Percentiles rank a stretch among this genome's conserved stretches.
These are phyloP conservation scores for Boletus rex-veris DNA, from an alignment of 768 basidiomycete genomes.

Conservation along the genomic window DNA sequence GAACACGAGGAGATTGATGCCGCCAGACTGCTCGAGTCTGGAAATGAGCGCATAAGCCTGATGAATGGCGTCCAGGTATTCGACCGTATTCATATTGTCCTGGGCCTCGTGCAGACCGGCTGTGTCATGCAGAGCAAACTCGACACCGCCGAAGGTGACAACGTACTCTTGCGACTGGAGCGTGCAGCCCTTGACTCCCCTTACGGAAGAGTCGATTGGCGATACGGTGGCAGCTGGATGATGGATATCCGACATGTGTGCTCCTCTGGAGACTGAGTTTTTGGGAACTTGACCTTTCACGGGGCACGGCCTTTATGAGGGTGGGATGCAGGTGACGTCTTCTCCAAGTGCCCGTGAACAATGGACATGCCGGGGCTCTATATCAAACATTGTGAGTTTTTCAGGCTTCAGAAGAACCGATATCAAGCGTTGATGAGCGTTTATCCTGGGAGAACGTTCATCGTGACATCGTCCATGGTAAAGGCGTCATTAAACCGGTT, in stretches of 20 bases:
- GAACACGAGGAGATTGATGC: conserved; percentile 28
- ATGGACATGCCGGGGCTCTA: conserved; percentile 3
- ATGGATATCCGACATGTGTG: background rate
- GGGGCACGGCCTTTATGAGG: conserved; percentile 11
- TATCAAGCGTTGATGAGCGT: conserved; percentile 6
- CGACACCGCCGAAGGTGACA: conserved; percentile 11
- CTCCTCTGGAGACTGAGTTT: background rate
- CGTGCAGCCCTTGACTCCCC: conserved; percentile 35
- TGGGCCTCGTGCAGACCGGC: conserved; percentile 28
- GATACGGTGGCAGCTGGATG: background rate
- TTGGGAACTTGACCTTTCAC: background rate
- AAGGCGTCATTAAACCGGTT: background rate
- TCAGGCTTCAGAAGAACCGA: too few relatives aligned
- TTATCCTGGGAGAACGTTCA: background rate
- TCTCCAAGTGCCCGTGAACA: conserved; percentile 7
- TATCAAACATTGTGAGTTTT: background rate
- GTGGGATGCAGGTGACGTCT: background rate
- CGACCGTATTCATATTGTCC: conserved; percentile 19
- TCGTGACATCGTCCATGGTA: too few relatives aligned
- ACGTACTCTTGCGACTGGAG: conserved; percentile 26
- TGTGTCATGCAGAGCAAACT: conserved; percentile 25
- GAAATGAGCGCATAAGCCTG: conserved; percentile 35
- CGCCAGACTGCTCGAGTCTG: conserved; percentile 24
- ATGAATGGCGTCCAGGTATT: conserved; percentile 25
- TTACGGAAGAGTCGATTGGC: background rate